These are phyloP conservation scores for Lagenidium giganteum DNA, from an alignment of 352 stramenopile species.

Conservation along the genomic window DNA sequence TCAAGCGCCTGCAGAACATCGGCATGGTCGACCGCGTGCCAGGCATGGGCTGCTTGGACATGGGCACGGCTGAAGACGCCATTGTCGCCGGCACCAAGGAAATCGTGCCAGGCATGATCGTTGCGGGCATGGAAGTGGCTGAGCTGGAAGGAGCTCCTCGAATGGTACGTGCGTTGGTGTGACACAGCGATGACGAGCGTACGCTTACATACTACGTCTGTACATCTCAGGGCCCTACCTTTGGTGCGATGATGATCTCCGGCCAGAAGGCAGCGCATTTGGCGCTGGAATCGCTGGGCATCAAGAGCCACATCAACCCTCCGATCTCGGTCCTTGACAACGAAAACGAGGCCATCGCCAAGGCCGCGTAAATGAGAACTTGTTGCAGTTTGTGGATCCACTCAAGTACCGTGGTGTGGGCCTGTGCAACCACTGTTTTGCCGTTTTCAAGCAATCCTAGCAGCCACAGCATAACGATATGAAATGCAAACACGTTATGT, in stretches of 20 bases:
- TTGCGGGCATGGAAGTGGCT: constrained; percentile 57
- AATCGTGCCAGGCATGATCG: constrained; percentile 61
- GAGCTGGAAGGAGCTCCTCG: constrained; percentile 53
- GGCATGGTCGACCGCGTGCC: constrained; percentile 53
- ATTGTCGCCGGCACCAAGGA: constrained; percentile 61
- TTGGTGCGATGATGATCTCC: constrained; percentile 67
- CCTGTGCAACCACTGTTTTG: background rate
- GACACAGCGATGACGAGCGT: too few relatives aligned
- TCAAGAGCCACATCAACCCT: constrained; percentile 48
- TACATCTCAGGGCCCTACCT: constrained; percentile 33
- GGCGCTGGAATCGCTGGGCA: constrained; percentile 46
- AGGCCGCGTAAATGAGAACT: constrained; percentile 28
- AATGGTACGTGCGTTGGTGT: constrained; percentile 23
- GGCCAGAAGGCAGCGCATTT: constrained; percentile 59
- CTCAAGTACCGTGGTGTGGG: too few relatives aligned
- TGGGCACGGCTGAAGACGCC: constrained; percentile 52
- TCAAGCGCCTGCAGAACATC: constrained; percentile 65
- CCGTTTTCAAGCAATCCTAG: too few relatives aligned
- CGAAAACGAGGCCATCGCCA: constrained; percentile 28
- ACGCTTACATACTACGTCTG: too few relatives aligned
- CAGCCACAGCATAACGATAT: too few relatives aligned
- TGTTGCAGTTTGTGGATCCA: too few relatives aligned
- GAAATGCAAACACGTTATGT: too few relatives aligned
- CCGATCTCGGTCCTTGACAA: constrained; percentile 23
- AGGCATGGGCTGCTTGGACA: constrained; percentile 55